phyloP scores from a whole-genome alignment of 495 filamentous ascomycete species.

The Entonaema liquescens region DNA sequence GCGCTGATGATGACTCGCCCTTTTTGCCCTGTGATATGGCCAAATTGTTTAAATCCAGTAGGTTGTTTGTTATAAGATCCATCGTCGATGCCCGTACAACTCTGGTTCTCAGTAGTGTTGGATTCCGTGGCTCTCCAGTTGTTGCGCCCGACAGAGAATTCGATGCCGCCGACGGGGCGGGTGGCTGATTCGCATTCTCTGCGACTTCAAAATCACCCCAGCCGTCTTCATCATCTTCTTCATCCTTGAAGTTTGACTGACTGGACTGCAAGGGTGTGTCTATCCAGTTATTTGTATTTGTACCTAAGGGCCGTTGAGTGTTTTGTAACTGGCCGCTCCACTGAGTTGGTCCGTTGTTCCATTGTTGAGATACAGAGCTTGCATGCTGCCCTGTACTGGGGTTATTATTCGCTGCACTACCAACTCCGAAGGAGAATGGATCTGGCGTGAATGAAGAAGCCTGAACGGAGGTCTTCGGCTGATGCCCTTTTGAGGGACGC shows the following conservation, averaged over 20 bases:
- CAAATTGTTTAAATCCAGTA: slow-evolving; percentile 46
- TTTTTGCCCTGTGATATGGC: slow-evolving; percentile 11
- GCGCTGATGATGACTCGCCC: slow-evolving; percentile 7
- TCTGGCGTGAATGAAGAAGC: slow-evolving; percentile 18
- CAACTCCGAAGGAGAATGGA: slow-evolving; percentile 30
- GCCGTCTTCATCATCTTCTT: slow-evolving; percentile 67
- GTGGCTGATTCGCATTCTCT: slow-evolving; percentile 18
- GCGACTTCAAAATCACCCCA: slow-evolving; percentile 81
- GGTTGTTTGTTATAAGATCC: slow-evolving; percentile 56
- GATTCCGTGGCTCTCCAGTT: slow-evolving; percentile 18
- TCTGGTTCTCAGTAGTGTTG: slow-evolving; percentile 36
- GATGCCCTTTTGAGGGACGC: slow-evolving; percentile 40
- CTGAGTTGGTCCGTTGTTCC: slow-evolving; percentile 11
- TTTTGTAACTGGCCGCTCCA: slow-evolving; percentile 16
- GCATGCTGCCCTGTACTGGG: slow-evolving; percentile 1
- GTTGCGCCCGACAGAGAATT: slow-evolving; percentile 16
- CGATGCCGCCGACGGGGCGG: slow-evolving; percentile 4
- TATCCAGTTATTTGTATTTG: slow-evolving; percentile 26
- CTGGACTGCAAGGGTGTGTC: slow-evolving; percentile 15
- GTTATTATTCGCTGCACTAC: slow-evolving; percentile 3
- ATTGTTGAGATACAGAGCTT: slow-evolving; percentile 13
- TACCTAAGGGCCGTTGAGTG: slow-evolving; percentile 32
- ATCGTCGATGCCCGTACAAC: slow-evolving; percentile 53
- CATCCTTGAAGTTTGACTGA: slow-evolving; percentile 30
- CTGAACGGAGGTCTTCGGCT: slow-evolving; percentile 11